Evolutionary conservation across 73 alveolate genomes (phyloP).

Genomic region (Tetrahymena malaccensis): DNA sequence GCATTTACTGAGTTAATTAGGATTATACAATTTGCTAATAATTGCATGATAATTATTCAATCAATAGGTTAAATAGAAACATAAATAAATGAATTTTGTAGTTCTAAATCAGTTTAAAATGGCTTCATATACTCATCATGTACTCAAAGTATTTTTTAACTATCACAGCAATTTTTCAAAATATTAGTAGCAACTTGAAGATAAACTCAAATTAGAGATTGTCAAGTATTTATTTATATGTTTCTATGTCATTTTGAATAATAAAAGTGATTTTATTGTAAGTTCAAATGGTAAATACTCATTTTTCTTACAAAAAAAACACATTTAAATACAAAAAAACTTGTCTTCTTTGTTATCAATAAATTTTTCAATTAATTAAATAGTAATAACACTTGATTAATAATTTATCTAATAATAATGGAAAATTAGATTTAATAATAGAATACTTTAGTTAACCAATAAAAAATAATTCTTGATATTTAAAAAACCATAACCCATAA

Average conservation of each 20-base stretch:
- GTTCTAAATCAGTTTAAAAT: neutral
- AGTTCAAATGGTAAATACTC: neutral
- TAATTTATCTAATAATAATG: no score
- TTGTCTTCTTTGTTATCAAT: neutral
- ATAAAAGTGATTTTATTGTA: neutral
- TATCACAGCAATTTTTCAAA: no score
- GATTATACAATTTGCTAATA: neutral
- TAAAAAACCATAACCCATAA: no score
- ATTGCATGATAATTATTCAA: neutral
- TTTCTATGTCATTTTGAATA: neutral
- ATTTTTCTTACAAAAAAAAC: neutral
- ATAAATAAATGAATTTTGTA: neutral
- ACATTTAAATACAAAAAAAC: neutral
- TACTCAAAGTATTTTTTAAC: no score
- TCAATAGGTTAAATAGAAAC: neutral
- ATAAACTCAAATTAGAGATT: neutral
- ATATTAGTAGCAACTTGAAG: neutral
- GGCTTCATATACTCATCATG: neutral
- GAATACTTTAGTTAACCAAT: no score
- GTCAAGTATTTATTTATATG: neutral
- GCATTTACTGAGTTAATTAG: neutral
- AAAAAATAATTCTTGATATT: no score
- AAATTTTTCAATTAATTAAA: neutral
- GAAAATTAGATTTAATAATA: no score
- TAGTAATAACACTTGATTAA: neutral